Conservation (phyloP, 2,329 filamentous ascomycete species). For the Alternaria atra region DNA sequence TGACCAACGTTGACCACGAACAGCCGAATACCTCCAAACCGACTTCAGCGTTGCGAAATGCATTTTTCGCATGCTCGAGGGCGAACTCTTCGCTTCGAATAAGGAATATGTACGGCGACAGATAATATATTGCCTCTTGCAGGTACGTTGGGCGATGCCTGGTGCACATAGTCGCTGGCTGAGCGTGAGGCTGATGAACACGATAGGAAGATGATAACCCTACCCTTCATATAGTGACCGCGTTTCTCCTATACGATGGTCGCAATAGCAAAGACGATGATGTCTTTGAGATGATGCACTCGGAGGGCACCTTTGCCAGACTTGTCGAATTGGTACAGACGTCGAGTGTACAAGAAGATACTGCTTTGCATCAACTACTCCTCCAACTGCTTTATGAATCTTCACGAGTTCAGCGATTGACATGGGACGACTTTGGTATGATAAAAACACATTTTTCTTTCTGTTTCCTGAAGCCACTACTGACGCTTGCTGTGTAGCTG, state of each 20-base stretch:
- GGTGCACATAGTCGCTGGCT: slow-evolving; percentile 4
- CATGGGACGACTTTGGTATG: slow-evolving; percentile 78
- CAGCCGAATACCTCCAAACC: slow-evolving; percentile 74
- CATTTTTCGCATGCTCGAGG: slow-evolving; percentile 79
- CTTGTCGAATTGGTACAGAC: slow-evolving; percentile 82
- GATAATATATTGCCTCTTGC: slow-evolving; percentile 87
- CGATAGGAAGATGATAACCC: slow-evolving; percentile 83
- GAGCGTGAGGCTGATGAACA: slow-evolving; percentile 22
- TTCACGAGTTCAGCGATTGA: slow-evolving; percentile 87
- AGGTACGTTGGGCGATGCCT: slow-evolving; percentile 55
- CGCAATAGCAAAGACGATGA: slow-evolving; percentile 76
- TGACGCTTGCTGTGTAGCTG: slow-evolving; percentile 51
- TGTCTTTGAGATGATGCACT: slow-evolving; percentile 86
- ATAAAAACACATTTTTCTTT: slow-evolving; percentile 10
- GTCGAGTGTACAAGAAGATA: slow-evolving; percentile 69
- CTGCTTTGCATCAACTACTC: slow-evolving; percentile 78
- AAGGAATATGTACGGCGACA: slow-evolving; percentile 89
- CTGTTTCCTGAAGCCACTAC: not conserved
- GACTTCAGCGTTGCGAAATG: slow-evolving; percentile 84
- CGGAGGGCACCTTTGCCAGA: slow-evolving; percentile 82
- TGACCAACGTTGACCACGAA: slow-evolving; percentile 32
- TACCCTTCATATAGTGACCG: slow-evolving; percentile 82
- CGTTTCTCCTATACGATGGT: slow-evolving; percentile 87
- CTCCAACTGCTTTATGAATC: slow-evolving; percentile 95
- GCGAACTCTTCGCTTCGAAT: slow-evolving; percentile 76